Evolutionary conservation across 2,329 filamentous ascomycete genomes (phyloP).

Genomic region (Aureobasidium zeae): DNA sequence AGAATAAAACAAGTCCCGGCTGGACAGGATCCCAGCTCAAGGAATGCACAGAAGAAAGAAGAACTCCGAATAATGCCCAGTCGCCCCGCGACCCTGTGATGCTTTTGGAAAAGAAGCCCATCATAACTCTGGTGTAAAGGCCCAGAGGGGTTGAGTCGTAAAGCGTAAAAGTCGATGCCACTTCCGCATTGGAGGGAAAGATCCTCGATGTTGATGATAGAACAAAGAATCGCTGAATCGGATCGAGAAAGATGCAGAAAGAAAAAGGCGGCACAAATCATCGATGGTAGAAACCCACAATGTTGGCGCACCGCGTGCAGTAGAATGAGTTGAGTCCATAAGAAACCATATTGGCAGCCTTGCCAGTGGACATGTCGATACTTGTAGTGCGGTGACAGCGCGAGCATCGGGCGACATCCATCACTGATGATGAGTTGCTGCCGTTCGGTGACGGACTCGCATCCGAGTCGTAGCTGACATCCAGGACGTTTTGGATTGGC

Average conservation of each 20-base stretch:
- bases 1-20: background rate
- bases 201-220: no score
- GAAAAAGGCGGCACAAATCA: slow-evolving; percentile 18
- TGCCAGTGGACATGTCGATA: slow-evolving; percentile 27
- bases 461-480: slow-evolving; percentile 22
- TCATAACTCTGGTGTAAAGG: background rate
- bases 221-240: background rate
- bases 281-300: slow-evolving; percentile 26
- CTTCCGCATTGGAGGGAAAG: background rate
- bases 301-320: slow-evolving; percentile 28
- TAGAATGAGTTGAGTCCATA: slow-evolving; percentile 32
- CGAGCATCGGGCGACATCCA: slow-evolving; percentile 27
- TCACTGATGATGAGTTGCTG: background rate
- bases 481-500: slow-evolving; percentile 28
- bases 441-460: background rate
- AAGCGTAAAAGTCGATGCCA: background rate
- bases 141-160: background rate
- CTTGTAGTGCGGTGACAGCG: slow-evolving; percentile 29
- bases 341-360: slow-evolving; percentile 28
- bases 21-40: slow-evolving; percentile 6
- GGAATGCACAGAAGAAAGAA: slow-evolving; percentile 2
- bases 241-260: background rate
- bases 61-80: slow-evolving; percentile 1
- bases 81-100: background rate
- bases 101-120: background rate